These are phyloP conservation scores for Ceratopteris richardii DNA, from an alignment of 75 land plant species.

Conservation along the genomic window DNA sequence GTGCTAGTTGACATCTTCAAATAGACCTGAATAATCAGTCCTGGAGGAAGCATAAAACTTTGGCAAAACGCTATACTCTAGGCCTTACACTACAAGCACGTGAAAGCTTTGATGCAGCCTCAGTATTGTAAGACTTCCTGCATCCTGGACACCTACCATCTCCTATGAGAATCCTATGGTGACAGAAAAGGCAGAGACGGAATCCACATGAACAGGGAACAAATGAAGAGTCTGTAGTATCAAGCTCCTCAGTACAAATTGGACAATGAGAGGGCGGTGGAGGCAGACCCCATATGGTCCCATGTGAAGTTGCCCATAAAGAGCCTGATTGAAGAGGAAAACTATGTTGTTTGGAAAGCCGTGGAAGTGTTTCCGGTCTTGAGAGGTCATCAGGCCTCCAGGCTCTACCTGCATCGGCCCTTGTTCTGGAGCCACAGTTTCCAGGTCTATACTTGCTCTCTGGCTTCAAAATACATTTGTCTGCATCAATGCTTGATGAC, in stretches of 20 bases:
- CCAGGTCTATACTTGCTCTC: constrained; percentile 23
- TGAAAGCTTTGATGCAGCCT: constrained; percentile 25
- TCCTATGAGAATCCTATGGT: constrained; percentile 65
- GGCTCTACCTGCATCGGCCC: constrained; percentile 31
- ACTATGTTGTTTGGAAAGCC: constrained; percentile 58
- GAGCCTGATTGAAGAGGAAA: constrained; percentile 39
- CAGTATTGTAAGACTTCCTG: constrained; percentile 52
- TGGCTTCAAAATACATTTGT: constrained; percentile 14
- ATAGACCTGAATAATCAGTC: no score
- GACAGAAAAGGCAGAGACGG: constrained; percentile 83
- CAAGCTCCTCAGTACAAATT: constrained; percentile 85
- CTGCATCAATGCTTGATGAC: constrained; percentile 12
- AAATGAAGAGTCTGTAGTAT: constrained; percentile 73
- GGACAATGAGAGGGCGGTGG: constrained; percentile 59
- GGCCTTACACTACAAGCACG: constrained; percentile 19
- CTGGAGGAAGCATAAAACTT: no score
- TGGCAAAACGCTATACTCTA: constrained; percentile 9
- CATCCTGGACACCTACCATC: constrained; percentile 96
- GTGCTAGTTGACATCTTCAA: no score
- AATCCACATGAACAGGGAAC: constrained; percentile 86
- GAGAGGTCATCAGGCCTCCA: constrained; percentile 88
- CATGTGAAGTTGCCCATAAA: constrained; percentile 14
- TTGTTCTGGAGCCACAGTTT: constrained; percentile 12
- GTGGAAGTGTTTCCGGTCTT: constrained; percentile 69
- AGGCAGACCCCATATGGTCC: constrained; percentile 21